These are phyloP conservation scores for Avicennia marina DNA, from an alignment of 257 asterid genomes.

Conservation along the genomic window DNA sequence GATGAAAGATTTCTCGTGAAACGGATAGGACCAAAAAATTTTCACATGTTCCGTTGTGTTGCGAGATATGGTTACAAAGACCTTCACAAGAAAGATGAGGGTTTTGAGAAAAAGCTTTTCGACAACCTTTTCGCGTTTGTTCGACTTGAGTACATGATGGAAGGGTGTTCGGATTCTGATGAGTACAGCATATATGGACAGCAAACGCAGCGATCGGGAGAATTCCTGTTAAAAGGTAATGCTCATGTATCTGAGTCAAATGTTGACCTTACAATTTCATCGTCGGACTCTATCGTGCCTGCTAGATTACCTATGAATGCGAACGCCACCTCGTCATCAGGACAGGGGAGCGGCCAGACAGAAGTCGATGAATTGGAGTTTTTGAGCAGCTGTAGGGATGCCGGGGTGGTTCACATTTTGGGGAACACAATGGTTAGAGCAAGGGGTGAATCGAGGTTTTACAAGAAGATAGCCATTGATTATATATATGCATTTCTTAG, in stretches of 20 bases:
- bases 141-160: slow-evolving; percentile 95
- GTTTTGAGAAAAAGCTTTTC: slow-evolving; percentile 81
- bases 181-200: slow-evolving; percentile 75
- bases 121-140: slow-evolving; percentile 69
- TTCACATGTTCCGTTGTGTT: slow-evolving; percentile 93
- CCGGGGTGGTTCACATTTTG: slow-evolving; percentile 93
- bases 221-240: slow-evolving; percentile 28
- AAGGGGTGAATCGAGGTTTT: slow-evolving; percentile 65
- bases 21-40: slow-evolving; percentile 85
- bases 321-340: slow-evolving; percentile 41
- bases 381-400: slow-evolving; percentile 63
- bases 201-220: slow-evolving; percentile 57
- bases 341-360: slow-evolving; percentile 48
- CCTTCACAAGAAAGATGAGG: slow-evolving; percentile 84
- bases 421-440: slow-evolving; percentile 89
- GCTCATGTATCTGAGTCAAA: slow-evolving; percentile 25
- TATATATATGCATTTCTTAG: slow-evolving; percentile 88
- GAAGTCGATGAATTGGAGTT: slow-evolving; percentile 80
- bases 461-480: slow-evolving; percentile 78
- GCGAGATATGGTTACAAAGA: slow-evolving; percentile 93
- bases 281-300: slow-evolving; percentile 70
- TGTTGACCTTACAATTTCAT: slow-evolving; percentile 46
- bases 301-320: slow-evolving; percentile 40
- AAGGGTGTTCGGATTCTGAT: slow-evolving; percentile 90
- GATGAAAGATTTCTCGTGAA: slow-evolving; percentile 88